Evolutionary conservation across 345 rosid genomes (phyloP), one percentile per base, ranked within the genome.

Genomic region (Mercurialis annua): DNA sequence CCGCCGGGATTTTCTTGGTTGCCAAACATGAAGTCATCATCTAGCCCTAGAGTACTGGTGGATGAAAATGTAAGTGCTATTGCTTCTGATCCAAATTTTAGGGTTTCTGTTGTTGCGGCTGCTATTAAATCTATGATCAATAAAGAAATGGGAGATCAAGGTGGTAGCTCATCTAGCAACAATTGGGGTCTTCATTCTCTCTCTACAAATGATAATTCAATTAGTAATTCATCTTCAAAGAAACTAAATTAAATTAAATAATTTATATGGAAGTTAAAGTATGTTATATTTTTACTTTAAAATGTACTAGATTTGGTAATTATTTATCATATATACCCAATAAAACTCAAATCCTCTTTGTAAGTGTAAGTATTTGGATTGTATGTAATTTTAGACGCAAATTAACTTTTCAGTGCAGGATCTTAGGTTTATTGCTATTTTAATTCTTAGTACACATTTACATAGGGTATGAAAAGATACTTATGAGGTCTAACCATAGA

Each of bases 21-120:
- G 71, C 68, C 62, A 56, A 56, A 43, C 69, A 55, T 64, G 33
- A 24, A 12, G 63, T 26, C 57, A 29, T 9, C 53, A 31, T 10
- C 33, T 15, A 59, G 55, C 21, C 52, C 56, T 6, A 56, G 59
- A 26, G n/a, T 26, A 26, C 3, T 53, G 16, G 14, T 76, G 38
- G 77, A 69, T 12, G 77, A 65, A 21, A 80, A 71, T 27, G 77
- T 76, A 6, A 79, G 63, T 15, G 67, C 81, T 26, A 76, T 80
- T n/a, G 81, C 85, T 30, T 77, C 81, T 16, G 85, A 86, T 77
- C 86, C 85, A 11, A 79, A 84, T 64, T 86, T 83, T 73, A 82
- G 81, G 80, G 80, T 73, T 65, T 83, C 88, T 31, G 84, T 79
- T 31, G 84, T 79, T 34, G 88, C 83, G 43, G 85, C 87, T 36